A percentile compares a stretch with the other conserved stretches of the same genome.
Evolutionary conservation across 495 filamentous ascomycete genomes (phyloP).

Genomic region (Apiosordaria backusii): DNA sequence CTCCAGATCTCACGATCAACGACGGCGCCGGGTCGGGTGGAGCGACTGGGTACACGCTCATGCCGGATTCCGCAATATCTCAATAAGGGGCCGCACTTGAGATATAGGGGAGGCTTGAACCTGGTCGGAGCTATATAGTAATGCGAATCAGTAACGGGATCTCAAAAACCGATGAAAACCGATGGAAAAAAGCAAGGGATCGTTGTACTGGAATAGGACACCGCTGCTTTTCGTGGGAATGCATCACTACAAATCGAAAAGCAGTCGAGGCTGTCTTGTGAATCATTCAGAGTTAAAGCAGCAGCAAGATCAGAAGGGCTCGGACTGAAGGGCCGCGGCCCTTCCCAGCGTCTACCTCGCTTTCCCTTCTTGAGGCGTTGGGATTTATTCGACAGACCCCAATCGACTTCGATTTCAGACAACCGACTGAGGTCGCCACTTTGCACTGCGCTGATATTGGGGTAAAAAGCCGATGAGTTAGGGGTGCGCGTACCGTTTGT

Average conservation of each 20-base stretch:
- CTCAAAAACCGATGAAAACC: background rate
- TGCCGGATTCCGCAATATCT: constrained; percentile 79
- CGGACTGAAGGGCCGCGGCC: constrained; percentile 23
- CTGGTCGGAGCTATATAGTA: constrained; percentile 51
- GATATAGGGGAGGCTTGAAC: constrained; percentile 78
- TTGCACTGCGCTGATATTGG: constrained; percentile 20
- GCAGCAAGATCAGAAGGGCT: constrained; percentile 10
- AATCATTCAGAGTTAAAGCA: constrained; percentile 18
- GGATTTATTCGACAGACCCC: constrained; percentile 9
- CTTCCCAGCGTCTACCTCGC: constrained; percentile 19
- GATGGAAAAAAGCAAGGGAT: constrained; percentile 13
- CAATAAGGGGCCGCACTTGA: constrained; percentile 86
- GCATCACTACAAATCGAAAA: constrained; percentile 23
- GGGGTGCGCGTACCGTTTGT: constrained; percentile 41
- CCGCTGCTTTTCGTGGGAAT: constrained; percentile 8
- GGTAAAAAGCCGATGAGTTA: constrained; percentile 10
- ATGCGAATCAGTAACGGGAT: constrained; percentile 11
- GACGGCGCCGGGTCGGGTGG: constrained; percentile 33
- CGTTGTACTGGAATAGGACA: constrained; percentile 21
- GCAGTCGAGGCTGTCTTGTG: constrained; percentile 20
- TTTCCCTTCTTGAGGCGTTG: constrained; percentile 18
- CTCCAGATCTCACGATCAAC: constrained; percentile 77
- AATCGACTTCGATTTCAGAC: constrained; percentile 9
- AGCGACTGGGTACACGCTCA: constrained; percentile 41
- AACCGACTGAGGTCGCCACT: constrained; percentile 11